Percentiles rank a stretch among this genome's conserved stretches.
These are phyloP conservation scores for Acanthamoeba sp. DNA, from an alignment of 208 protist species.

Conservation along the genomic window DNA sequence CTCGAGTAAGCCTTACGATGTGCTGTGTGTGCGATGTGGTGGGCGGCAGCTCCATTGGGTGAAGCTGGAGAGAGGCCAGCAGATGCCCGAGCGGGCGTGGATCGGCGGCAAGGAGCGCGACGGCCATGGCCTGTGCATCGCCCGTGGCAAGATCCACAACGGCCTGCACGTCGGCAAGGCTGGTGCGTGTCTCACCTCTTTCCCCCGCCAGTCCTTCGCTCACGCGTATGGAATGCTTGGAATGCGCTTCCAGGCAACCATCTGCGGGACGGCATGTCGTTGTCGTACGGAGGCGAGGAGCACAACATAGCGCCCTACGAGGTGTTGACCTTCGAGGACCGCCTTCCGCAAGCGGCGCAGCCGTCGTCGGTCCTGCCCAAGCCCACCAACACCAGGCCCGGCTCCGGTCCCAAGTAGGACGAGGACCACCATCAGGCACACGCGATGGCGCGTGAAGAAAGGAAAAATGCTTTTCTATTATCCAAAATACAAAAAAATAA, in stretches of 20 bases:
- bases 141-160: neutral
- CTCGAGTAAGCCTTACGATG: too few species aligned
- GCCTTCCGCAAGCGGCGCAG: neutral
- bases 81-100: neutral
- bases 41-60: neutral
- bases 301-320: neutral
- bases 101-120: constrained; percentile 22
- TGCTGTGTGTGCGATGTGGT: too few species aligned
- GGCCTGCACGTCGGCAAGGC: constrained; percentile 36
- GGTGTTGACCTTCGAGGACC: neutral
- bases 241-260: neutral
- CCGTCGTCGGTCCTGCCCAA: too few species aligned
- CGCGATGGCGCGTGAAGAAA: neutral
- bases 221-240: too few species aligned
- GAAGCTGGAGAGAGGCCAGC: neutral
- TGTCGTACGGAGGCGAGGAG: constrained; percentile 3
- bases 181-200: too few species aligned
- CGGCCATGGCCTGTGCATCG: constrained; percentile 42
- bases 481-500: neutral
- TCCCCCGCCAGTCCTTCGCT: too few species aligned
- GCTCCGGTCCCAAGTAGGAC: neutral
- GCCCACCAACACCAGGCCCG: neutral
- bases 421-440: neutral
- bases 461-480: neutral
- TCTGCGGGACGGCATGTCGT: neutral